Evolutionary conservation across 2,329 filamentous ascomycete genomes (phyloP).

Genomic region (Venturia carpophila): DNA sequence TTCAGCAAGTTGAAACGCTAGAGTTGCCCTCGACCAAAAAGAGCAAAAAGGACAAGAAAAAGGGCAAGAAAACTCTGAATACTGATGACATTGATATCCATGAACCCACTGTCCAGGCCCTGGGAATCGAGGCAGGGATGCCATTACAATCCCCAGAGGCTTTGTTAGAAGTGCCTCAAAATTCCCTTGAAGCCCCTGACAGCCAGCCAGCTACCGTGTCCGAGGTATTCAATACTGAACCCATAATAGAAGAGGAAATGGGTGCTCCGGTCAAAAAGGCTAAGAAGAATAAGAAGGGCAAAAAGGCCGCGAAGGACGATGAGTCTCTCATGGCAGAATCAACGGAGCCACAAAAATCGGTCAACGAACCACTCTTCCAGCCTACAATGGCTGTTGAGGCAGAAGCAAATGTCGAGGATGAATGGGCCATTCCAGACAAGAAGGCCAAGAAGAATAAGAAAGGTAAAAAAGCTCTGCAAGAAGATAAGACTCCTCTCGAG

Average conservation of each 20-base stretch:
- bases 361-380: too few relatives aligned
- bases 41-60: conserved; percentile 23
- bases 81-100: background rate
- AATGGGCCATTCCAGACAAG: conserved; percentile 26
- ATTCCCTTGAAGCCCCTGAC: background rate
- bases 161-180: background rate
- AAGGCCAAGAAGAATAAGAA: conserved; percentile 17
- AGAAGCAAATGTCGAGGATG: conserved; percentile 22
- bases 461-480: conserved; percentile 8
- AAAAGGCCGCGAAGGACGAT: conserved; percentile 20
- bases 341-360: background rate
- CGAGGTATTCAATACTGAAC: background rate
- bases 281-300: conserved; percentile 20
- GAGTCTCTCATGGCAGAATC: background rate
- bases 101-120: background rate
- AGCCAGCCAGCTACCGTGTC: background rate
- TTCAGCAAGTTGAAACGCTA: conserved; percentile 10
- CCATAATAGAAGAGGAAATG: conserved; percentile 21
- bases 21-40: conserved; percentile 26
- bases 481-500: background rate
- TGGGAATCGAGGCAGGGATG: background rate
- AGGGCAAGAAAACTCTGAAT: conserved; percentile 16
- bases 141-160: background rate
- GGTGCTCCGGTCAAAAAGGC: background rate
- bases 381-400: background rate